phyloP scores from a whole-genome alignment of 768 basidiomycete species.

The Floccularia luteovirens region DNA sequence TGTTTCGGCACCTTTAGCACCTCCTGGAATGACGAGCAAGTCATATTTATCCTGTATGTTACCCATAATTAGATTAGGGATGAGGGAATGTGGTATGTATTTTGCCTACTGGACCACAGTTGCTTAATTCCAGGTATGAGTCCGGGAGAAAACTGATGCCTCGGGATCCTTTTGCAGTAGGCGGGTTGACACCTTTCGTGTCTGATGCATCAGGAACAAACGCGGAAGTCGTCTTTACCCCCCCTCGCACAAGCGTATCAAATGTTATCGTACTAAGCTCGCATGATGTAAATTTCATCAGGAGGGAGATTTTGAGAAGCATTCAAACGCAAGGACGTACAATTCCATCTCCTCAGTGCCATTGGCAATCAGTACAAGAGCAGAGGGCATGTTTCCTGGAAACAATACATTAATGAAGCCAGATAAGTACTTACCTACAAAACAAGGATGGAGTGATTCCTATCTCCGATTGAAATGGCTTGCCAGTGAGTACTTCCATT shows the following conservation, averaged over 20 bases:
- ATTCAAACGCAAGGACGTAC: constrained; percentile 21
- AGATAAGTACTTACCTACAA: too few species aligned
- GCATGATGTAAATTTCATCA: constrained; percentile 1
- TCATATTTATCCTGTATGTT: constrained; percentile 52
- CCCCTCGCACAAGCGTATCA: constrained; percentile 76
- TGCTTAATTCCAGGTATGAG: constrained; percentile 34
- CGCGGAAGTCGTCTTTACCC: constrained; percentile 58
- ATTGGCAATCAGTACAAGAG: constrained; percentile 68
- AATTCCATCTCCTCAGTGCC: constrained; percentile 91
- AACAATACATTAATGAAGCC: too few species aligned
- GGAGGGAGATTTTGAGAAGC: neutral
- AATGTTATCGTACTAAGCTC: constrained; percentile 66
- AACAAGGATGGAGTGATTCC: too few species aligned
- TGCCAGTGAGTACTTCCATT: too few species aligned
- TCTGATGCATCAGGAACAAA: constrained; percentile 35
- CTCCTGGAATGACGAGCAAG: constrained; percentile 69
- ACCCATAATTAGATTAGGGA: neutral
- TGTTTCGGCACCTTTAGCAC: constrained; percentile 70
- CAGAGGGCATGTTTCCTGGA: constrained; percentile 34
- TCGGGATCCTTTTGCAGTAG: constrained; percentile 57
- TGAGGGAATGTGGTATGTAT: neutral
- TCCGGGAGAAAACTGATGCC: constrained; percentile 72
- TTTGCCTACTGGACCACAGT: constrained; percentile 38
- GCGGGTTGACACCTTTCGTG: constrained; percentile 24
- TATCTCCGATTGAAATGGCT: too few species aligned